These are phyloP conservation scores for Cornus kousa DNA, from an alignment of 148 eudicot genomes.

Conservation along the genomic window DNA sequence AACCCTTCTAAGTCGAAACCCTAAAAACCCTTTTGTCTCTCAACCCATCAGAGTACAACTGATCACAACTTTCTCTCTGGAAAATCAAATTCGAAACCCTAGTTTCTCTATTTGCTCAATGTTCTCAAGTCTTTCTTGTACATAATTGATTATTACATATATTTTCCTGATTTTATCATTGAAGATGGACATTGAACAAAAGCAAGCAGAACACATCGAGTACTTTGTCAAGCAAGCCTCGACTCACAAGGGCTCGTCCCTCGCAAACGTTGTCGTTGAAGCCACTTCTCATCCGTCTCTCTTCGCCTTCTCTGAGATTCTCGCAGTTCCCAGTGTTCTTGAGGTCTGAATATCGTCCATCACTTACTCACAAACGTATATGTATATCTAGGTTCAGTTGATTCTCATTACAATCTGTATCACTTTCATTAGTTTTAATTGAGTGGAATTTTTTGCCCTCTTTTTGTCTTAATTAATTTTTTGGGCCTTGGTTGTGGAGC, in stretches of 20 bases:
- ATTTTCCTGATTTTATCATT: background rate
- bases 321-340: slow-evolving; percentile 58
- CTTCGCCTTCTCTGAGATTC: slow-evolving; percentile 96
- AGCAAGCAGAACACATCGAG: slow-evolving; percentile 85
- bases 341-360: slow-evolving; percentile 39
- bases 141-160: background rate
- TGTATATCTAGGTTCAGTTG: too few species aligned
- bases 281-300: slow-evolving; percentile 88
- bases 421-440: too few species aligned
- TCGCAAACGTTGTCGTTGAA: slow-evolving; percentile 53
- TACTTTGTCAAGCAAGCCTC: slow-evolving; percentile 75
- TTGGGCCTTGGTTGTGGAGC: too few species aligned
- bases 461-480: too few species aligned
- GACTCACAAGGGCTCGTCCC: slow-evolving; percentile 46
- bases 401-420: too few species aligned
- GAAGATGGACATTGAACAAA: slow-evolving; percentile 79
- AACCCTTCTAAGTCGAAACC: background rate
- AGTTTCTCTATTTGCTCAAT: background rate
- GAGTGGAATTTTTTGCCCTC: too few species aligned
- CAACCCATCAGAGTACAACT: background rate
- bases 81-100: background rate
- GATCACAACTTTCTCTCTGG: background rate
- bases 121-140: background rate
- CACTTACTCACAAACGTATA: too few species aligned
- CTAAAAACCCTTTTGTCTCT: background rate